Conservation (phyloP, 441 rosid species). For the Populus hybrid region DNA sequence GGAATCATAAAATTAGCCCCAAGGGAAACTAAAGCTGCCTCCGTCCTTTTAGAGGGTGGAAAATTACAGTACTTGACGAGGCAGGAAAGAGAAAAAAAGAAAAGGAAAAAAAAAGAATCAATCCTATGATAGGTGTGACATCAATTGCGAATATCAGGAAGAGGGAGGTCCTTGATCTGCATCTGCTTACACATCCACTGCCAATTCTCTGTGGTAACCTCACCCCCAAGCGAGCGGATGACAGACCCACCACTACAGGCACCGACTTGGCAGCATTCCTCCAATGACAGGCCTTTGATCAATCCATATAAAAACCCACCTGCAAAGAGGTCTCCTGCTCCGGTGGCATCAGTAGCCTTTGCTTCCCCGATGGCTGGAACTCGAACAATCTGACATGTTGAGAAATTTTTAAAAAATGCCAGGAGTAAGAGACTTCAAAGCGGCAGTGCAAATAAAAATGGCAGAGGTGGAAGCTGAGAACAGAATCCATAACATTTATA, state of each 20-base stretch:
- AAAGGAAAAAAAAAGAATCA: neutral
- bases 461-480: neutral
- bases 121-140: neutral
- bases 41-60: neutral
- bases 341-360: conserved; percentile 75
- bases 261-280: conserved; percentile 84
- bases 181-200: conserved; percentile 86
- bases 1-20: conserved; percentile 13
- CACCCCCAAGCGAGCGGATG: conserved; percentile 80
- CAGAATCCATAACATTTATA: neutral
- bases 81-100: neutral
- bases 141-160: conserved; percentile 47
- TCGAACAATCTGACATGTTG: conserved; percentile 54
- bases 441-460: neutral
- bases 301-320: conserved; percentile 87
- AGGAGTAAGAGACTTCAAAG: neutral
- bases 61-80: conserved; percentile 4
- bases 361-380: conserved; percentile 70
- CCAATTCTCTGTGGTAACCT: conserved; percentile 85
- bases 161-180: conserved; percentile 61
- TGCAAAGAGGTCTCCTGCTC: conserved; percentile 92
- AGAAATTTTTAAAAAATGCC: conserved; percentile 1
- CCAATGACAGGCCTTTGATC: conserved; percentile 62
- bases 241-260: conserved; percentile 92
- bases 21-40: conserved; percentile 24